Base-by-base conservation (phyloP, 139 green algal species). In the Tetradesmus obliquus region DNA sequence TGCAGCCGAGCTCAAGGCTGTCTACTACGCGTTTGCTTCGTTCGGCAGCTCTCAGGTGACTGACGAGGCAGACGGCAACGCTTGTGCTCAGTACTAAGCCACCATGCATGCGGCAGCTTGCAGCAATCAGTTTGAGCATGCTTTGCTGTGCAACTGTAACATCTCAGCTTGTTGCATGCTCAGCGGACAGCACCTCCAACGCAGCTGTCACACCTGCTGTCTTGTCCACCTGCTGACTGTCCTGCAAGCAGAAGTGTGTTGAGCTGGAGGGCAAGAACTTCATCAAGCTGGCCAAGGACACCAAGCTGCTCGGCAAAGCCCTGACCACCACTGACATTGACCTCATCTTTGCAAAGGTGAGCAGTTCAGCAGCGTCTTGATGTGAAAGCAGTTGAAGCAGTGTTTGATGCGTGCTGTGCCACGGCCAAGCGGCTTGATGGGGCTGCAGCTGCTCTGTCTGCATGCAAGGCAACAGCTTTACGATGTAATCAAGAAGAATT, bases 321-420 rank as follows among this genome's bases (percentile, higher is more conserved):
- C 84, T 96, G 20, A 96, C 90, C 17, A 24, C 91, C 17, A 97
- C 95, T 4, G 95, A 97, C 51, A 82, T 93, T 6, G 96, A 97
- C 89, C 88, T 97, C 55, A 96, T 96, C 5, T 97, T 96, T 57
- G 88, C 93, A 7, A 97, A 96, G 92, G 94, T 94, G 15, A 22
- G 90, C 20, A 17, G 66, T 19, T 24, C 60, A 19, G 60, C 60
- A 71, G 60, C 60, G 19, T 15, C 19, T 45, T 45, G 32, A 45
- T 45, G 32, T 45, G 32, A 45, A 45, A 45, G 32, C 32, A 45
- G 32, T 45, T 45, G 32, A 45, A 45, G 32, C 32, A 45, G 32
- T 45, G 32, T 45, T 45, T 45, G 32, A 45, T 45, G 32, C 32
- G 32, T 19, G 66, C 15, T 76, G 66, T 20, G 19, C n/a, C 6